Base-by-base conservation (phyloP, 129 eudicot species). In the Apium graveolens region DNA sequence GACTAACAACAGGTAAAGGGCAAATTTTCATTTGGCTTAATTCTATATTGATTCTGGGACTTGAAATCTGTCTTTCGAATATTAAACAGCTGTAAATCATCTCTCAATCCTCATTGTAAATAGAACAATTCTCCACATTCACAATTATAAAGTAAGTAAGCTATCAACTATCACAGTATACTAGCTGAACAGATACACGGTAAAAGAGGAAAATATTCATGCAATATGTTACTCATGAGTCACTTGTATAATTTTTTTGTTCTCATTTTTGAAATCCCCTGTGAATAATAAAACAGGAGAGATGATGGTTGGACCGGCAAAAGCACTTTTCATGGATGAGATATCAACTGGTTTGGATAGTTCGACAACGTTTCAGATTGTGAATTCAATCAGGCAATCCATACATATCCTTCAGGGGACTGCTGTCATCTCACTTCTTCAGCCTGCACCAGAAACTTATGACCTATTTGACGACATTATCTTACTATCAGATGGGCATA, bases 311-410 rank as follows among this genome's bases (percentile, higher is more conserved):
- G 96, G 96, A 70, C 96, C 96, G 51, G 92, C 96, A 74, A 88
- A 87, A 81, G 96, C 91, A 49, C 82, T 91, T 77, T 86, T 91
- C 83, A 91, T 91, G 96, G 96, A 91, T 51, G 96, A 91, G 81
- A 91, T 91, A 85, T 91, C 96, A 34, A 91, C 96, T 75, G 96
- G 96, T 49, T 81, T 91, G 80, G 96, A 91, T 72, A 91, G 93
- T 83, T 86, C 96, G 26, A 91, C 96, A 32, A 91, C 96, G 29
- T 91, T 79, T 75, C 96, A 91, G 68, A 91, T 91, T 69, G 91
- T 91, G 77, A 91, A 91, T 72, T 86, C 92, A 11, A 83, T 91
- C 39, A 86, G 80, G 80, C 89, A 91, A 82, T 88, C 89, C 37
- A 85, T 88, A 46, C 96, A 91, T 74, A 91, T 91, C 80, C 89